Base-by-base conservation (phyloP, 108 stramenopile genomes). In the Pseudonitzschia pungens region DNA sequence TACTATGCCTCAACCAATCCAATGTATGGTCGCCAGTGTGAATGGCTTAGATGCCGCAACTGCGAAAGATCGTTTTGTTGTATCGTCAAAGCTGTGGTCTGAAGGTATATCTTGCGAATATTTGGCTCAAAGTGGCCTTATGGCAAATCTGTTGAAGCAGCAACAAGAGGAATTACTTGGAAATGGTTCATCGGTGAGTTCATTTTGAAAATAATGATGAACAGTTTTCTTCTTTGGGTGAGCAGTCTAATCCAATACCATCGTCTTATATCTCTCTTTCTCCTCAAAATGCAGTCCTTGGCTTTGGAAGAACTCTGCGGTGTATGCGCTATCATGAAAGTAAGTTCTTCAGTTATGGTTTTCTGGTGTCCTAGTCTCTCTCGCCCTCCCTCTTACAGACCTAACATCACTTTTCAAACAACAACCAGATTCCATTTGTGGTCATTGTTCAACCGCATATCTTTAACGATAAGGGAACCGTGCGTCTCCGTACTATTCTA, bases 101-200 rank as follows among this genome's bases (percentile, higher is more conserved):
- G 69, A 77, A 53, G 90, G 88, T 16, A 88, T 93, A 24, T 67
- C 71, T 84, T n/a, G 87, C 84, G 92, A 93, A 76, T 93, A 93
- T 68, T 18, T 88, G 24, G 56, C 89, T 8, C 88, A 90, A 11
- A 91, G 89, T 77, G 84, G 81, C 40, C 77, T 88, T 16, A 87
- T 89, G 71, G 60, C 85, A 65, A 90, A 81, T 62, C 66, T 90
- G 48, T 68, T 91, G 22, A 77, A 79, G 54, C 72, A 76, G 43
- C 63, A 66, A 24, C 50, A 77, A 28, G 80, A 75, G 43, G 77
- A 79, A 65, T 44, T 69, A 45, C 54, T 77, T 16, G 76, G 76
- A 29, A 44, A 45, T 43, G 69, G 54, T 55, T 48, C 45, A 18
- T 43, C 42, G 6, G 45, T 48, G 14, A 48, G 45, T 48, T 48